A percentile compares a stretch with the other conserved stretches of the same genome.
These are phyloP conservation scores for Sodiomyces alkalinus DNA, from an alignment of 2,329 filamentous ascomycete species.

Conservation along the genomic window DNA sequence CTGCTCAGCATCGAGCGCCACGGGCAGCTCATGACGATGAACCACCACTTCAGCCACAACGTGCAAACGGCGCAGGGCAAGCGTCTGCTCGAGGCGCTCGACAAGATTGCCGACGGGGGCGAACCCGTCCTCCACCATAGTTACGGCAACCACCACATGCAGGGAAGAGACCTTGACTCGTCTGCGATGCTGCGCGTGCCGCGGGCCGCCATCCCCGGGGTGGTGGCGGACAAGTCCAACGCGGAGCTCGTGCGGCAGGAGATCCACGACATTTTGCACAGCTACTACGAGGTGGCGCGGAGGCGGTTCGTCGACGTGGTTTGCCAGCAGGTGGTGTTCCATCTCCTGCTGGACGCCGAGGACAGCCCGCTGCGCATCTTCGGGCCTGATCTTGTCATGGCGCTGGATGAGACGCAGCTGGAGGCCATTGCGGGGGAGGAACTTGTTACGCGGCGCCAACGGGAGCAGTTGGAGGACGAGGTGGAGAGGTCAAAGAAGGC, in stretches of 20 bases:
- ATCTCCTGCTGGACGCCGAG: conserved; percentile 33
- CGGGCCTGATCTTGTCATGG: conserved; percentile 30
- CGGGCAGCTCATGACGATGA: conserved; percentile 30
- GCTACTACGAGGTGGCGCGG: conserved; percentile 46
- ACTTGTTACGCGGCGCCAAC: conserved; percentile 18
- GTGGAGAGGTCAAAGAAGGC: conserved; percentile 27
- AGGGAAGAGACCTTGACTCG: too few relatives aligned
- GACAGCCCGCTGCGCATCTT: conserved; percentile 38
- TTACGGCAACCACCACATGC: too few relatives aligned
- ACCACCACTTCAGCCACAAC: conserved; percentile 33
- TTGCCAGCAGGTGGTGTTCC: conserved; percentile 39
- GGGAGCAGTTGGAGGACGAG: conserved; percentile 27
- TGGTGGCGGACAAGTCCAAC: conserved; percentile 13
- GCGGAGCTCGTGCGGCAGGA: conserved; percentile 26
- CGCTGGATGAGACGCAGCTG: conserved; percentile 31
- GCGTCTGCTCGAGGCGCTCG: not conserved
- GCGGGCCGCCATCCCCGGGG: too few relatives aligned
- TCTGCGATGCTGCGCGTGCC: too few relatives aligned
- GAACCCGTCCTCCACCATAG: not conserved
- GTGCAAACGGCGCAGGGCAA: conserved; percentile 13
- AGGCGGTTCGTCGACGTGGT: conserved; percentile 50
- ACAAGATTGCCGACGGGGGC: not conserved
- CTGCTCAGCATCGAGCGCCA: conserved; percentile 35
- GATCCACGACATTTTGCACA: conserved; percentile 43
- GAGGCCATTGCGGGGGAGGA: conserved; percentile 45